These are phyloP conservation scores for Scytalidium sp. DNA, from an alignment of 2,329 filamentous ascomycete species.

Conservation along the genomic window DNA sequence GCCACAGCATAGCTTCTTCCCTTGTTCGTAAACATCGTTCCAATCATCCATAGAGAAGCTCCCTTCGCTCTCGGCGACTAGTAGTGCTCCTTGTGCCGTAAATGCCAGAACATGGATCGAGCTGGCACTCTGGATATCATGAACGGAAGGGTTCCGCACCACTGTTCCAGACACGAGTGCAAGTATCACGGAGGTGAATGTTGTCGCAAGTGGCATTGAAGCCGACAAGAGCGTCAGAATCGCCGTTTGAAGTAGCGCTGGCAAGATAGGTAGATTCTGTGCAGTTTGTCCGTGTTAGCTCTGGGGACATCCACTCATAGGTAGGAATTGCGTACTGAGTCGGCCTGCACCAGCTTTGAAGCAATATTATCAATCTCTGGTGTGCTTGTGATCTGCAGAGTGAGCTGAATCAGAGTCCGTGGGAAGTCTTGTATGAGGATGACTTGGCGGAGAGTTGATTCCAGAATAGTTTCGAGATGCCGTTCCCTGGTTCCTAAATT, in stretches of 20 bases:
- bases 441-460: constrained; percentile 69
- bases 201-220: constrained; percentile 74
- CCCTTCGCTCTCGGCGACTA: constrained; percentile 81
- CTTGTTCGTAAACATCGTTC: constrained; percentile 65
- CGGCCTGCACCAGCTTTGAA: constrained; percentile 57
- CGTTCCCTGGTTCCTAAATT: constrained; percentile 65
- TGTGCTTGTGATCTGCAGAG: constrained; percentile 70
- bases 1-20: constrained; percentile 62
- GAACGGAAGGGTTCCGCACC: constrained; percentile 58
- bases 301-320: too few species aligned
- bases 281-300: neutral
- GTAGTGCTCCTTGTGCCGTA: constrained; percentile 66
- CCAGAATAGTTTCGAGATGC: constrained; percentile 76
- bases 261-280: constrained; percentile 76
- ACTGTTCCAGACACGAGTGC: constrained; percentile 45
- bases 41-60: constrained; percentile 73
- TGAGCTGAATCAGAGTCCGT: constrained; percentile 74
- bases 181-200: constrained; percentile 63
- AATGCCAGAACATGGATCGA: constrained; percentile 85
- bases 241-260: constrained; percentile 77
- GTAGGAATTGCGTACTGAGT: constrained; percentile 47
- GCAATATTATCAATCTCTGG: constrained; percentile 65
- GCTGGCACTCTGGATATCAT: constrained; percentile 57
- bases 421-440: constrained; percentile 75
- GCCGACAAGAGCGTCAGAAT: constrained; percentile 78